Evolutionary conservation across 2,329 filamentous ascomycete species (phyloP).

Genomic region (Trematosphaeria pertusa): DNA sequence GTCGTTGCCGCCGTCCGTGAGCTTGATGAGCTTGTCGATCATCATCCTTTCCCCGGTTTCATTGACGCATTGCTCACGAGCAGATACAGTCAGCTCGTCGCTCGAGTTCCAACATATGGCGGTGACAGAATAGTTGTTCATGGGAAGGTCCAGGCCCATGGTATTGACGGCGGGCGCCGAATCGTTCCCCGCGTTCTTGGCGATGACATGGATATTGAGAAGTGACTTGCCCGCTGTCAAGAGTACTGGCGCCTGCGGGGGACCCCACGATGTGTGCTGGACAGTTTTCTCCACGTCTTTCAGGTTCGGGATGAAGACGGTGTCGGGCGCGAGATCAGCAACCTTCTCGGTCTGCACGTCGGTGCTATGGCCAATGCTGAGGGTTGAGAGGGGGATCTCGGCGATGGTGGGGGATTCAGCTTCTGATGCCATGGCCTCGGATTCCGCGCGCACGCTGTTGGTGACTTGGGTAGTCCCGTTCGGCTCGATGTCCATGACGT

Average conservation of each 20-base stretch:
- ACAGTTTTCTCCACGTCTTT: conserved; percentile 31
- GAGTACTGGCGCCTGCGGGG: conserved; percentile 36
- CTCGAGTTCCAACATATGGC: conserved; percentile 46
- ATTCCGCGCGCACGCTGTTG: conserved; percentile 42
- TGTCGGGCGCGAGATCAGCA: conserved; percentile 37
- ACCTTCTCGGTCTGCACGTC: conserved; percentile 47
- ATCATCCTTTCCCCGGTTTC: conserved; percentile 47
- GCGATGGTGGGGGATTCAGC: conserved; percentile 47
- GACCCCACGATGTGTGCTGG: conserved; percentile 46
- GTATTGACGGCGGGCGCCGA: conserved; percentile 19
- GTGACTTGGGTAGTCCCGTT: conserved; percentile 38
- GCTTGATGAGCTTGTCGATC: conserved; percentile 46
- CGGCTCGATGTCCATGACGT: conserved; percentile 56
- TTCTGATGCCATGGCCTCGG: conserved; percentile 45
- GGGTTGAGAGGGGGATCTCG: conserved; percentile 48
- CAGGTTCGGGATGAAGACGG: conserved; percentile 36
- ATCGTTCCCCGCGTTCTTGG: conserved; percentile 19
- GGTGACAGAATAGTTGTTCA: conserved; percentile 43
- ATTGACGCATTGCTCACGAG: conserved; percentile 43
- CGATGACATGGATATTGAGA: conserved; percentile 41
- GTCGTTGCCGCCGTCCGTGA: conserved; percentile 37
- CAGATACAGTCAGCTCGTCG: conserved; percentile 43
- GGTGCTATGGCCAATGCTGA: conserved; percentile 47
- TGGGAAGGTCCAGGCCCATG: conserved; percentile 34
- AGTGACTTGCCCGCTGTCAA: conserved; percentile 46